Percentiles rank a stretch among this genome's conserved stretches.
phyloP scores from a whole-genome alignment of 768 basidiomycete genomes.

The Hericium erinaceus region DNA sequence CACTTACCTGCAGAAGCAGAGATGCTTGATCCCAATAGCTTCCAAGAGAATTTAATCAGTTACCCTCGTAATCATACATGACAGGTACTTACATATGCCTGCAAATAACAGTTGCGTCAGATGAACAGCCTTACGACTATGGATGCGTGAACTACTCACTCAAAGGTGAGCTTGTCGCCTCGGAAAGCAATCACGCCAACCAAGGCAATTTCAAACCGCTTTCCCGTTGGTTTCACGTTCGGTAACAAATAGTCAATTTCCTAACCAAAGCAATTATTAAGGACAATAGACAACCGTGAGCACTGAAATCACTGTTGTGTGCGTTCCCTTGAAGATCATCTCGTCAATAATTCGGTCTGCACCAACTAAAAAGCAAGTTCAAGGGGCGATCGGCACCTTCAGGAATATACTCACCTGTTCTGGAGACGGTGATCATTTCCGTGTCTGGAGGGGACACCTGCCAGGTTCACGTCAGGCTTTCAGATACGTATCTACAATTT shows the following conservation, averaged over 20 bases:
- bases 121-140: background rate
- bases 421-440: slow-evolving; percentile 31
- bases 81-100: slow-evolving; percentile 21
- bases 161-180: slow-evolving; percentile 41
- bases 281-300: background rate
- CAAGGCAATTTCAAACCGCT: slow-evolving; percentile 30
- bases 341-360: slow-evolving; percentile 38
- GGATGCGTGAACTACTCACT: slow-evolving; percentile 22
- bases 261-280: slow-evolving; percentile 12
- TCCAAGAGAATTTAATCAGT: background rate
- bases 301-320: slow-evolving; percentile 24
- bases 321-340: slow-evolving; percentile 35
- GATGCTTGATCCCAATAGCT: slow-evolving; percentile 46
- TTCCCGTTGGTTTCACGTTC: slow-evolving; percentile 26
- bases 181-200: slow-evolving; percentile 37
- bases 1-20: slow-evolving; percentile 29
- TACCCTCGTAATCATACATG: background rate
- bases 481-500: no score
- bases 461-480: background rate
- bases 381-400: no score
- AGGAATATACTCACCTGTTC: slow-evolving; percentile 23
- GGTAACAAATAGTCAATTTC: slow-evolving; percentile 33
- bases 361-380: slow-evolving; percentile 21
- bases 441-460: slow-evolving; percentile 33
- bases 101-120: background rate